phyloP scores from a whole-genome alignment of 768 basidiomycete genomes.

The Leccinellum albellum region DNA sequence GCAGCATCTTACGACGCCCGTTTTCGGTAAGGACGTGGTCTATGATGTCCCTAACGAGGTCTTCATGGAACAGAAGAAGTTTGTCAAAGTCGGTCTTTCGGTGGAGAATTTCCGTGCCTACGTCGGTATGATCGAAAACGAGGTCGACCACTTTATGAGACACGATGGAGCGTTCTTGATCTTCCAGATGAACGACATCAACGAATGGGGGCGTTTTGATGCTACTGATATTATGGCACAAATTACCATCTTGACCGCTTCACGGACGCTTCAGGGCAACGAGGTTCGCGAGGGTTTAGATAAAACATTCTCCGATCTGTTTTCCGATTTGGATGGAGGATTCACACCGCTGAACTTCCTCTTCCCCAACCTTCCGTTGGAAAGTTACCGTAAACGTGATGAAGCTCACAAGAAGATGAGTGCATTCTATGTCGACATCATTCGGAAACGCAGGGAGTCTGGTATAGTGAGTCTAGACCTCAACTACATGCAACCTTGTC shows the following conservation, averaged over 20 bases:
- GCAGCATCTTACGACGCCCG: conserved; percentile 87
- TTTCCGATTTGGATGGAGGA: conserved; percentile 88
- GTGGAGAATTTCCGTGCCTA: conserved; percentile 89
- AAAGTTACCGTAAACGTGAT: conserved; percentile 87
- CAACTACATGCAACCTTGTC: background rate
- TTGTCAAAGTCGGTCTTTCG: conserved; percentile 93
- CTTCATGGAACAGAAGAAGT: conserved; percentile 99
- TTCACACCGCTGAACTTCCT: conserved; percentile 96
- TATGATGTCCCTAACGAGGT: conserved; percentile 95
- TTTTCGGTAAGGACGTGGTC: conserved; percentile 96
- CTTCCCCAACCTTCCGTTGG: conserved; percentile 89
- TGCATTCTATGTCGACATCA: conserved; percentile 86
- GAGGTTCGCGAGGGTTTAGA: conserved; percentile 80
- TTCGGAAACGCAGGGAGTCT: conserved; percentile 62
- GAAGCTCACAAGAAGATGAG: conserved; percentile 90
- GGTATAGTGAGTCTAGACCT: conserved; percentile 34
- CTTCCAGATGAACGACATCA: conserved; percentile 62
- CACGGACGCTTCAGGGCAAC: conserved; percentile 87
- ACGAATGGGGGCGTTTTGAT: conserved; percentile 79
- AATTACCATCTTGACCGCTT: conserved; percentile 93
- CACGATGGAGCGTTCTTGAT: conserved; percentile 59
- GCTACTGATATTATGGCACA: conserved; percentile 71
- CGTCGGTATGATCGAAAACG: conserved; percentile 73
- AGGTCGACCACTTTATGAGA: conserved; percentile 67
- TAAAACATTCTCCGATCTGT: conserved; percentile 80